These are phyloP conservation scores for Geotrichum cucujoidarum DNA, from an alignment of 1,139 yeast genomes.

Conservation along the genomic window DNA sequence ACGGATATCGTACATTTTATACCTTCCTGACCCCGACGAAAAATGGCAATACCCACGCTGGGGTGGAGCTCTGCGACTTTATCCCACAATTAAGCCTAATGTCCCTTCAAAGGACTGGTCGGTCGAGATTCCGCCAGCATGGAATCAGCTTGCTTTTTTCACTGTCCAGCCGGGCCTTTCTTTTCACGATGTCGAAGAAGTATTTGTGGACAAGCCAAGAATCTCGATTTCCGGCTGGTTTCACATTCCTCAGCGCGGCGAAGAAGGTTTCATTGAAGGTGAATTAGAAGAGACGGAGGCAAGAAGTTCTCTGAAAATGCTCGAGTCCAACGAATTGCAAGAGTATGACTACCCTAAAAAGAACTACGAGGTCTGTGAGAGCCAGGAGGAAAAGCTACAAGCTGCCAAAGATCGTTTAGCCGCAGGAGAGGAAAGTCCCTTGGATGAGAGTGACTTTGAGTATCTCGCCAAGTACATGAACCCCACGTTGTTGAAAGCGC, in stretches of 20 bases:
- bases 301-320: conserved; percentile 70
- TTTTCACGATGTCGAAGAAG: conserved; percentile 98
- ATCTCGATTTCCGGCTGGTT: conserved; percentile 97
- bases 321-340: conserved; percentile 69
- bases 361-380: conserved; percentile 6
- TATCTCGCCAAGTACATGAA: conserved; percentile 54
- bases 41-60: conserved; percentile 72
- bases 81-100: conserved; percentile 81
- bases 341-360: conserved; percentile 70
- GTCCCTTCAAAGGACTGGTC: conserved; percentile 79
- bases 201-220: conserved; percentile 81
- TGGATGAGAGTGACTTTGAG: conserved; percentile 37
- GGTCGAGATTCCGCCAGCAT: conserved; percentile 75
- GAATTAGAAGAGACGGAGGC: conserved; percentile 76
- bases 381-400: not conserved
- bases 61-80: conserved; percentile 89
- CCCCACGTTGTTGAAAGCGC: conserved; percentile 46
- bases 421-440: conserved; percentile 24
- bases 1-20: conserved; percentile 85
- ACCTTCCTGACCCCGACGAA: conserved; percentile 87
- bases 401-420: conserved; percentile 26
- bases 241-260: conserved; percentile 92
- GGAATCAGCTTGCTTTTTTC: conserved; percentile 94
- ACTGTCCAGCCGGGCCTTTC: conserved; percentile 93
- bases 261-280: conserved; percentile 69